These are phyloP conservation scores for Kazachstania sp. DNA, from an alignment of 1,139 yeast species.

Conservation along the genomic window DNA sequence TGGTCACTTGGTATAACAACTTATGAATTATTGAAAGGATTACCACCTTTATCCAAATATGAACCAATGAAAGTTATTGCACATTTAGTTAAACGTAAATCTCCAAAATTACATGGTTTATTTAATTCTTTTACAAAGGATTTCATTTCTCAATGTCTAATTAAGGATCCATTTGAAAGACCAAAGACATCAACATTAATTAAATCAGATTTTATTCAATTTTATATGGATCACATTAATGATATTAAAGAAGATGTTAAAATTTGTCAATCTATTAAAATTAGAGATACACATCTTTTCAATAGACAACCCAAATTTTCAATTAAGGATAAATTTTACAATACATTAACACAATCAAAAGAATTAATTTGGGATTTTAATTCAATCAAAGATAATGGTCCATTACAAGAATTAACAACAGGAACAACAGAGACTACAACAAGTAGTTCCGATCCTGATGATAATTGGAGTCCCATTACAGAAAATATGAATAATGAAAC, in stretches of 20 bases:
- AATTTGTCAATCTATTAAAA: conserved; percentile 20
- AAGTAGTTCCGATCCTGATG: conserved; percentile 1
- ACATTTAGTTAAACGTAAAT: conserved; percentile 58
- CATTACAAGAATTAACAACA: background rate
- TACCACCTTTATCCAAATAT: conserved; percentile 59
- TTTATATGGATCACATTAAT: conserved; percentile 4
- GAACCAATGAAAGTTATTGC: conserved; percentile 72
- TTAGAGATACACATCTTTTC: conserved; percentile 12
- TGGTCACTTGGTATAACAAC: conserved; percentile 86
- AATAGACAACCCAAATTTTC: conserved; percentile 28
- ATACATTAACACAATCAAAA: conserved; percentile 9
- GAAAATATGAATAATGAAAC: conserved; percentile 8
- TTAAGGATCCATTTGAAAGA: conserved; percentile 48
- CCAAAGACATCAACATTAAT: conserved; percentile 42
- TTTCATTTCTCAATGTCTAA: conserved; percentile 52
- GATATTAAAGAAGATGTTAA: conserved; percentile 29
- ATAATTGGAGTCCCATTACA: conserved; percentile 11
- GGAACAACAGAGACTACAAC: background rate
- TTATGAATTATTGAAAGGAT: conserved; percentile 63
- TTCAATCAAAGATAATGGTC: background rate
- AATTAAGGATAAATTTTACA: conserved; percentile 27
- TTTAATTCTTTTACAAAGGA: conserved; percentile 47
- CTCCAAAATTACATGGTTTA: conserved; percentile 47
- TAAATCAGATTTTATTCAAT: conserved; percentile 35
- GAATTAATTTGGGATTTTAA: background rate